Evolutionary conservation across 805 yeast genomes (phyloP).

Genomic region (Saccharomycopsis oosterbeekiorum): DNA sequence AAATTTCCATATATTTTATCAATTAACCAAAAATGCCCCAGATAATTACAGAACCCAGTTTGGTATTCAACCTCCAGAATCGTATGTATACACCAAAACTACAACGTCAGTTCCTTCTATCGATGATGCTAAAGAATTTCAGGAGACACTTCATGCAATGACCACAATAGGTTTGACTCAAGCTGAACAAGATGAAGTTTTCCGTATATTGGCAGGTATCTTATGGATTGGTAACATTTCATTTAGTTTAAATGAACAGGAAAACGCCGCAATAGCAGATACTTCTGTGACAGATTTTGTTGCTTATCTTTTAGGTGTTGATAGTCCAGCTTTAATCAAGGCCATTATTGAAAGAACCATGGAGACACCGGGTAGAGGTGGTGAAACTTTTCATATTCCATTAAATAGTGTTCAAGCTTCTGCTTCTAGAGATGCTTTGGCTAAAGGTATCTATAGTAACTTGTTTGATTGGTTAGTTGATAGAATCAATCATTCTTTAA

Average conservation of each 20-base stretch:
- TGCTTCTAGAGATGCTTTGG: conserved; percentile 90
- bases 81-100: conserved; percentile 79
- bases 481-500: conserved; percentile 76
- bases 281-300: conserved; percentile 88
- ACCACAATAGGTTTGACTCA: conserved; percentile 70
- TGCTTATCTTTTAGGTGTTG: conserved; percentile 81
- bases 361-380: conserved; percentile 83
- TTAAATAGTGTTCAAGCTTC: conserved; percentile 85
- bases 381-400: conserved; percentile 91
- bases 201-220: conserved; percentile 72
- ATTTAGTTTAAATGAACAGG: conserved; percentile 77
- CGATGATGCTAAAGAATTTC: conserved; percentile 71
- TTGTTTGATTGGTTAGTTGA: conserved; percentile 94
- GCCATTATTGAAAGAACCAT: conserved; percentile 72
- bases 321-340: conserved; percentile 51
- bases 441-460: conserved; percentile 88
- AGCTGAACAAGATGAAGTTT: conserved; percentile 82
- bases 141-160: conserved; percentile 83
- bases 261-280: conserved; percentile 76
- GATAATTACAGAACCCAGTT: conserved; percentile 70
- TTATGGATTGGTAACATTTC: conserved; percentile 93
- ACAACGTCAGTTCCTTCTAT: conserved; percentile 82
- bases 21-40: conserved; percentile 84
- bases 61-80: conserved; percentile 93
- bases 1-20: conserved; percentile 95